A percentile compares a stretch with the other conserved stretches of the same genome.
Conservation (phyloP, 805 yeast species). For the Wickerhamomyces pijperi region DNA sequence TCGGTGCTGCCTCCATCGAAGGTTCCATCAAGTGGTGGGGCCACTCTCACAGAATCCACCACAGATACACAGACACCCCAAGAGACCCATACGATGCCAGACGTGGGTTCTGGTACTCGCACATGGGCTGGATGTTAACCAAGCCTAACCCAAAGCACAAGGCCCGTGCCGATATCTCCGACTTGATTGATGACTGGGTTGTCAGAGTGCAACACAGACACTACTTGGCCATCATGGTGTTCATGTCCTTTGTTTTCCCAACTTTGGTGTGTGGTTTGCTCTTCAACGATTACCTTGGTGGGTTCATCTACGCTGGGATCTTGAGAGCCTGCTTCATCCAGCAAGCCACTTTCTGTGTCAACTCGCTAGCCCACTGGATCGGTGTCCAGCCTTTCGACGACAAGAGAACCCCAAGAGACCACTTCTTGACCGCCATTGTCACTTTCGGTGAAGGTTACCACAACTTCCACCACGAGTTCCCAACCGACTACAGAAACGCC, state of each 20-base stretch:
- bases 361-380: slow-evolving; percentile 79
- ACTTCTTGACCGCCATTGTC: slow-evolving; percentile 66
- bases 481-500: slow-evolving; percentile 81
- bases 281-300: slow-evolving; percentile 58
- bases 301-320: slow-evolving; percentile 67
- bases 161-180: slow-evolving; percentile 51
- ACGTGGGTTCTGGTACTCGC: slow-evolving; percentile 74
- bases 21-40: slow-evolving; percentile 90
- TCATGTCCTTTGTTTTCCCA: slow-evolving; percentile 54
- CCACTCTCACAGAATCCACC: slow-evolving; percentile 77
- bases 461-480: slow-evolving; percentile 86
- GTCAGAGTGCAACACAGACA: slow-evolving; percentile 78
- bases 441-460: slow-evolving; percentile 88
- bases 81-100: slow-evolving; percentile 86
- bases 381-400: slow-evolving; percentile 83
- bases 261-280: slow-evolving; percentile 40
- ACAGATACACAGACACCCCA: slow-evolving; percentile 72
- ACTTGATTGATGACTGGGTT: slow-evolving; percentile 67
- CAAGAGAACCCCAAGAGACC: slow-evolving; percentile 80
- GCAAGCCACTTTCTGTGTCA: slow-evolving; percentile 81
- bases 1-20: slow-evolving; percentile 76
- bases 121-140: slow-evolving; percentile 77
- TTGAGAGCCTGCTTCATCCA: slow-evolving; percentile 61
- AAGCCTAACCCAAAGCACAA: slow-evolving; percentile 74
- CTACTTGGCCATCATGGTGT: slow-evolving; percentile 49